These are phyloP conservation scores for Whalleya microplaca DNA, from an alignment of 2,329 filamentous ascomycete genomes.

Conservation along the genomic window DNA sequence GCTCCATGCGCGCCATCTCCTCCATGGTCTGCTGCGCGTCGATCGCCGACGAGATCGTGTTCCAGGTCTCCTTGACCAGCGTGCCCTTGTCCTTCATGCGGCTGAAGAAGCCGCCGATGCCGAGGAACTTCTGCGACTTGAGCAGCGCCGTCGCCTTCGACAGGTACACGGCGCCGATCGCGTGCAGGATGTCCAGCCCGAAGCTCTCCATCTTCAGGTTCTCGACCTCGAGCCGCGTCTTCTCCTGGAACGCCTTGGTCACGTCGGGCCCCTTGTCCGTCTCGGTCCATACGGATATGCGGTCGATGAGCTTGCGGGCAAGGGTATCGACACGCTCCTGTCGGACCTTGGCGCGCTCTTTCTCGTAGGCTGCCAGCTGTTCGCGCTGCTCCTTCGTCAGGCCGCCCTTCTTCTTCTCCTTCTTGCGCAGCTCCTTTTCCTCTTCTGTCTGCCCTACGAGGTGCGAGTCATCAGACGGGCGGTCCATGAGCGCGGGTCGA, in stretches of 20 bases:
- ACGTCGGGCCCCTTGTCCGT: conserved; percentile 88
- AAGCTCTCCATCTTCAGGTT: conserved; percentile 99
- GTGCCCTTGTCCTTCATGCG: conserved; percentile 95
- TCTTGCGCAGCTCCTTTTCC: conserved; percentile 75
- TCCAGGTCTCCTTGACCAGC: conserved; percentile 97
- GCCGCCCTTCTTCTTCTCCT: conserved; percentile 82
- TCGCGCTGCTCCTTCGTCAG: conserved; percentile 92
- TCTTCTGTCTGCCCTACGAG: conserved; percentile 70
- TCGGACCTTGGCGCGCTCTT: conserved; percentile 80
- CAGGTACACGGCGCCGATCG: conserved; percentile 89
- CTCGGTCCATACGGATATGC: conserved; percentile 94
- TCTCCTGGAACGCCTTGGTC: conserved; percentile 87
- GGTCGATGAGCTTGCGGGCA: conserved; percentile 82
- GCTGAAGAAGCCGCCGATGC: conserved; percentile 92
- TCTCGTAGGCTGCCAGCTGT: conserved; percentile 84
- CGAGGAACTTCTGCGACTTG: conserved; percentile 95
- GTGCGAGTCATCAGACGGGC: conserved; percentile 75
- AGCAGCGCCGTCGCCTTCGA: conserved; percentile 85
- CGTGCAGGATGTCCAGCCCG: conserved; percentile 92
- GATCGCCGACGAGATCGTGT: conserved; percentile 93
- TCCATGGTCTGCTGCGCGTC: conserved; percentile 98
- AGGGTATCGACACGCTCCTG: conserved; percentile 89
- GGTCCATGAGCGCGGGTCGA: conserved; percentile 86
- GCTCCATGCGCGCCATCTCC: conserved; percentile 96
- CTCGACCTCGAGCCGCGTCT: conserved; percentile 93